phyloP scores from a whole-genome alignment of 495 filamentous ascomycete species.

The Lophium mytilinum region DNA sequence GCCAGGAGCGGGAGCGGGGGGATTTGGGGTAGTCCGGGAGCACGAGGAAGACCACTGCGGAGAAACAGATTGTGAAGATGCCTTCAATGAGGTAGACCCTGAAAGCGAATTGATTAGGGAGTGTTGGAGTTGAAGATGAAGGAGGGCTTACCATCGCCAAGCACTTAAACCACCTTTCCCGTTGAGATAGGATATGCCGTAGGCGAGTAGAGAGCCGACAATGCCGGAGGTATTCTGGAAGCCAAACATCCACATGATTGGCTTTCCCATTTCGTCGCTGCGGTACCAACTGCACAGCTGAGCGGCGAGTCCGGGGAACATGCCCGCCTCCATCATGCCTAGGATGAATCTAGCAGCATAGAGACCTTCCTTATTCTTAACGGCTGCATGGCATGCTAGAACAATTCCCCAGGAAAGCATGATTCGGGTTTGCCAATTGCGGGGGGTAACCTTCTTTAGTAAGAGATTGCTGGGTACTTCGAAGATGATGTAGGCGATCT shows the following conservation, averaged over 20 bases:
- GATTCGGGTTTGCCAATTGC: slow-evolving; percentile 34
- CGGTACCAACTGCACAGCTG: slow-evolving; percentile 38
- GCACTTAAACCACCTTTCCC: slow-evolving; percentile 29
- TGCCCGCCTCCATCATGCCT: slow-evolving; percentile 35
- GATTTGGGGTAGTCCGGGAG: slow-evolving; percentile 12
- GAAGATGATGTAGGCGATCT: slow-evolving; percentile 34
- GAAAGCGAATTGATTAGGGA: too few species aligned
- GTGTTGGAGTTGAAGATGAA: too few species aligned
- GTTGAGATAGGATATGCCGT: slow-evolving; percentile 33
- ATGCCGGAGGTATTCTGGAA: slow-evolving; percentile 30
- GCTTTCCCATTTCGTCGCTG: slow-evolving; percentile 34
- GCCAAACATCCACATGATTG: slow-evolving; percentile 30
- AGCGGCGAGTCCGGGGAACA: slow-evolving; percentile 34
- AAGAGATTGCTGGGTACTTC: slow-evolving; percentile 18
- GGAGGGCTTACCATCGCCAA: slow-evolving; percentile 30
- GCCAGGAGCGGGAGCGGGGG: slow-evolving; percentile 20
- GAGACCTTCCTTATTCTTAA: slow-evolving; percentile 29
- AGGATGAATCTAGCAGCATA: slow-evolving; percentile 34
- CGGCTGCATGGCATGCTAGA: slow-evolving; percentile 33
- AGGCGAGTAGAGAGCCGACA: slow-evolving; percentile 31
- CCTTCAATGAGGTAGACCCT: slow-evolving; percentile 34
- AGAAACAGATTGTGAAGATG: slow-evolving; percentile 33
- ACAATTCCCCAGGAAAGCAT: slow-evolving; percentile 36
- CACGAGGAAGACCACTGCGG: slow-evolving; percentile 29
- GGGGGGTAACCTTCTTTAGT: slow-evolving; percentile 31